Evolutionary conservation across 371 early-diverging fungal species (phyloP).

Genomic region (Apophysomyces elegans): DNA sequence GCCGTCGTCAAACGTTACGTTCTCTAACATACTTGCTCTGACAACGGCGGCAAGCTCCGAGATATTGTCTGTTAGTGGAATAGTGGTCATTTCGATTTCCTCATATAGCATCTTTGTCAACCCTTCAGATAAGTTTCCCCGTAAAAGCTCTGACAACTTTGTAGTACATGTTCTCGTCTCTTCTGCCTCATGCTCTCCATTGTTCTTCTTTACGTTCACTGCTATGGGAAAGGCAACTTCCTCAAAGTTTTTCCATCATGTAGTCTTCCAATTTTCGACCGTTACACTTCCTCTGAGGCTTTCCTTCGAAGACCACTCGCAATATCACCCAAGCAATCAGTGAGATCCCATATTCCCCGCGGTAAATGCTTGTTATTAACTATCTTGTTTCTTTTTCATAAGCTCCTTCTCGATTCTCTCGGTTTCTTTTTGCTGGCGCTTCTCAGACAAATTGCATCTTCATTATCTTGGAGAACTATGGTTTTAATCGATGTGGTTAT

Average conservation of each 20-base stretch:
- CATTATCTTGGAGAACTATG: too few species aligned
- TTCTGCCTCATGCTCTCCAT: neutral
- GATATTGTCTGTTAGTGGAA: neutral
- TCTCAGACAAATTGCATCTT: too few species aligned
- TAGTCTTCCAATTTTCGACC: neutral
- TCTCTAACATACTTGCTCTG: neutral
- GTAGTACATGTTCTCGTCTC: neutral
- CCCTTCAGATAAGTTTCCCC: neutral
- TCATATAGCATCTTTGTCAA: neutral
- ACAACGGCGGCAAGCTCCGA: neutral
- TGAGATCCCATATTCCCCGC: too few species aligned
- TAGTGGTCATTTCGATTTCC: neutral
- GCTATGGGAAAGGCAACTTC: neutral
- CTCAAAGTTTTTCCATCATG: neutral
- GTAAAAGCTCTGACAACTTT: neutral
- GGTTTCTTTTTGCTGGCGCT: too few species aligned
- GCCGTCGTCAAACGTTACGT: neutral
- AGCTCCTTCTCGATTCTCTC: too few species aligned
- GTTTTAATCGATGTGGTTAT: too few species aligned
- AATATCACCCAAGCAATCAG: too few species aligned
- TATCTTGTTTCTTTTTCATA: too few species aligned
- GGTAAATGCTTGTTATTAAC: too few species aligned
- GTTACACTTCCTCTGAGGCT: neutral
- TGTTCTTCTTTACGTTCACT: neutral
- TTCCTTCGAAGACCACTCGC: too few species aligned